Base-by-base conservation (phyloP, 768 basidiomycete species). In the Trametes cinnabarina region DNA sequence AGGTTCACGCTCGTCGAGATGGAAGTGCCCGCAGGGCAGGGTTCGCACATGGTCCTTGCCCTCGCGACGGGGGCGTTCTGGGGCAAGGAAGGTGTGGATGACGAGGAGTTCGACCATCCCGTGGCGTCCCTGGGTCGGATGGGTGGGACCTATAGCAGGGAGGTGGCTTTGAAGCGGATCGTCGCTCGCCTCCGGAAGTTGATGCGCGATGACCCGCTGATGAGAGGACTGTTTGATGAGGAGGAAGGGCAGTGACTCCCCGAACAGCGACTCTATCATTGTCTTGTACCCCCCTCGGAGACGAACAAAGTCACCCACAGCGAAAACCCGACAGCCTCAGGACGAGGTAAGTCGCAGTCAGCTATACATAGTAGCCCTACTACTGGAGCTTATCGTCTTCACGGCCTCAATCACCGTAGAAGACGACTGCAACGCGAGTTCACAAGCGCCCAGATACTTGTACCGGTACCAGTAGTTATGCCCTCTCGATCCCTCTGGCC, bases 1-100 rank as follows among this genome's bases (percentile, higher is more conserved):
- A 66, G 65, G 25, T 70, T 65, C 50, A 65, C 69, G 20, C 66
- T 75, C 14, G 66, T 77, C 9, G 71, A 75, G 63, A 72, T 69
- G 65, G 65, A 55, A 59, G 66, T 77, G 26, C 66, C 65, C 23
- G 71, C 69, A 47, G 73, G 75, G 11, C 65, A 60, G 46, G 61
- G 60, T 12, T 11, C 58, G 52, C 71, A 73, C 49, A 48, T 68
- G 39, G 71, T 74, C 2, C 42, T 72, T 51, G 73, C 72, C 22
- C 65, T 74, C 19, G 68, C 72, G 14, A 65, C 71, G 30, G 72
- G 72, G 25, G 46, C 56, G 26, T 71, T 74, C 49, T 74, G 73
- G 60, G 47, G 47, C 17, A 17, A 12, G 5, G 15, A 30, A 7
- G 30, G 2, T 15, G 28, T 11, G 46, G 15, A 47, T 20, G 41